phyloP scores from a whole-genome alignment of 768 basidiomycete genomes.

The Auricularia sp. region DNA sequence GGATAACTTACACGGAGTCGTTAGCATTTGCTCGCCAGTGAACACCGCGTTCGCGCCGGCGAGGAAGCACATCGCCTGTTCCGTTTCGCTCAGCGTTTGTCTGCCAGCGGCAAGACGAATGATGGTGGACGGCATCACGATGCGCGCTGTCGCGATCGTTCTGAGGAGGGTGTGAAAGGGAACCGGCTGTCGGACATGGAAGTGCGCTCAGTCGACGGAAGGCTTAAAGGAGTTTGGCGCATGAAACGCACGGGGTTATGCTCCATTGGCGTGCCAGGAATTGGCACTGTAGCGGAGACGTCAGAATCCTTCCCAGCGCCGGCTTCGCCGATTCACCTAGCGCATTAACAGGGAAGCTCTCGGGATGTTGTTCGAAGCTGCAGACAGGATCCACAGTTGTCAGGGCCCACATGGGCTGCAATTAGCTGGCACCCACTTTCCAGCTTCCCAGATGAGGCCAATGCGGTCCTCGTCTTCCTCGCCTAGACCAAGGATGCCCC shows the following conservation, averaged over 20 bases:
- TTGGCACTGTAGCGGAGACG: slow-evolving; percentile 47
- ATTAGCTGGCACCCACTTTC: slow-evolving; percentile 49
- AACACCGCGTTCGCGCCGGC: slow-evolving; percentile 97
- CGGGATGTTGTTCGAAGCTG: slow-evolving; percentile 94
- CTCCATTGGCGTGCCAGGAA: slow-evolving; percentile 88
- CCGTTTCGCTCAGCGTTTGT: slow-evolving; percentile 76
- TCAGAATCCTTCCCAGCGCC: neutral
- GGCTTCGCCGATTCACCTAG: slow-evolving; percentile 23
- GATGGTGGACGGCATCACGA: slow-evolving; percentile 85
- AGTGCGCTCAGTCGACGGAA: neutral
- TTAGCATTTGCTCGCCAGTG: slow-evolving; percentile 96
- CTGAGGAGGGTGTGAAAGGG: slow-evolving; percentile 75
- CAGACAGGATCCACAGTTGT: slow-evolving; percentile 2
- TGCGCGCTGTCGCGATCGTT: slow-evolving; percentile 90
- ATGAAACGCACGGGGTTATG: slow-evolving; percentile 59
- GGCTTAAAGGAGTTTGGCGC: neutral
- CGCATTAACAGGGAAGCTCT: slow-evolving; percentile 97
- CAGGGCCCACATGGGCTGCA: slow-evolving; percentile 2
- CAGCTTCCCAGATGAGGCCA: slow-evolving; percentile 87
- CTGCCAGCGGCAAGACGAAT: slow-evolving; percentile 92
- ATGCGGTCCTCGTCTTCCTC: slow-evolving; percentile 85
- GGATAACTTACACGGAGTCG: slow-evolving; percentile 73
- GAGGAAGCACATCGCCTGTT: slow-evolving; percentile 98
- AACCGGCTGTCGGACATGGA: slow-evolving; percentile 48
- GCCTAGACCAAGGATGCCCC: slow-evolving; percentile 90